A percentile compares a stretch with the other conserved stretches of the same genome.
These are phyloP conservation scores for Wallacemonas sp. DNA, from an alignment of 208 protist species.

Conservation along the genomic window DNA sequence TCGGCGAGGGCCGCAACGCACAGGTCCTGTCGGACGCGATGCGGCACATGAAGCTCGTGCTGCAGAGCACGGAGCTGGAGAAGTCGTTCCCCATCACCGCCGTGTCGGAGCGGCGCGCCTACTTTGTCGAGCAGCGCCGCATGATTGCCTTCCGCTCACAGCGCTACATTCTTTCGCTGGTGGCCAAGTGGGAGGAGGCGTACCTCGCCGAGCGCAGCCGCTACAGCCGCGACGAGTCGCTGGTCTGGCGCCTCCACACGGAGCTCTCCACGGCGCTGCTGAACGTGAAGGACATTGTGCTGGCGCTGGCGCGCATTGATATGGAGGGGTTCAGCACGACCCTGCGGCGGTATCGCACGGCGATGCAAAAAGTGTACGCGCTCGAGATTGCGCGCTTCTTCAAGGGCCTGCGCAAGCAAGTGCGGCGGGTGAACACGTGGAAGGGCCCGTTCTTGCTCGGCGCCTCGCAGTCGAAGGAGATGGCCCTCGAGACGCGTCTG, in stretches of 20 bases:
- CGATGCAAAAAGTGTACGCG: conserved; percentile 82
- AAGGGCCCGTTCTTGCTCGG: conserved; percentile 56
- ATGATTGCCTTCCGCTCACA: conserved; percentile 75
- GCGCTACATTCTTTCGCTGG: conserved; percentile 61
- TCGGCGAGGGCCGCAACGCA: conserved; percentile 71
- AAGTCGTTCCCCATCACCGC: conserved; percentile 84
- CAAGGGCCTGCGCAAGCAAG: conserved; percentile 57
- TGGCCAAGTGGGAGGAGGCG: conserved; percentile 41
- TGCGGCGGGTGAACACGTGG: conserved; percentile 59
- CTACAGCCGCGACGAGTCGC: conserved; percentile 46
- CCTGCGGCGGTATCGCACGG: conserved; percentile 75
- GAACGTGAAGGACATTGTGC: conserved; percentile 67
- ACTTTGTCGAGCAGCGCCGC: conserved; percentile 72
- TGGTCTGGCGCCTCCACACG: conserved; percentile 81
- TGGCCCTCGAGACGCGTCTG: conserved; percentile 41
- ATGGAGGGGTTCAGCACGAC: conserved; percentile 64
- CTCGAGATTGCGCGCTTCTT: conserved; percentile 77
- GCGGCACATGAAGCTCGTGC: conserved; percentile 69
- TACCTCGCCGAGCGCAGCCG: conserved; percentile 68
- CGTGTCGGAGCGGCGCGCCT: conserved; percentile 70
- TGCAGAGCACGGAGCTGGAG: conserved; percentile 68
- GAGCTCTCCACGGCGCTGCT: conserved; percentile 61
- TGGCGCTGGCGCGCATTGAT: conserved; percentile 67
- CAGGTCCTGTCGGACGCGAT: conserved; percentile 60
- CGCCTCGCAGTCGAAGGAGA: conserved; percentile 39